Conservation (phyloP, 2,329 filamentous ascomycete species). For the Ophiostoma novo-ulmi region DNA sequence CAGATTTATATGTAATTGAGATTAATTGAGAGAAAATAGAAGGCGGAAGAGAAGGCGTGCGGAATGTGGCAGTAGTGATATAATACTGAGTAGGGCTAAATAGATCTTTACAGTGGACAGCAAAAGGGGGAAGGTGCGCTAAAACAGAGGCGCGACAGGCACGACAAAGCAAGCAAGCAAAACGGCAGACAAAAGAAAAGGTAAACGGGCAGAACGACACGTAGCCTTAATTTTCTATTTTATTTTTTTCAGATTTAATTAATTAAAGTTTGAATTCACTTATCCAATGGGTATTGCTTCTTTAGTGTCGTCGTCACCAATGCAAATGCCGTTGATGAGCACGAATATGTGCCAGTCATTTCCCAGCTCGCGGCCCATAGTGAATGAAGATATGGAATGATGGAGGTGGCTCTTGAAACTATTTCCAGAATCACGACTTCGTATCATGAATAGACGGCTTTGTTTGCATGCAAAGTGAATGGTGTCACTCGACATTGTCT, state of each 20-base stretch:
- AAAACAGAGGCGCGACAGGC: background rate
- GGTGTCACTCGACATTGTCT: no score
- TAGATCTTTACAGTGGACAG: background rate
- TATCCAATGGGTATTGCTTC: background rate
- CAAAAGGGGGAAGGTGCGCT: conserved; percentile 12
- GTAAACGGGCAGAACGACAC: conserved; percentile 20
- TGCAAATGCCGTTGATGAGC: background rate
- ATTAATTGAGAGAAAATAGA: background rate
- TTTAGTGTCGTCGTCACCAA: background rate
- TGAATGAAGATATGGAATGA: background rate
- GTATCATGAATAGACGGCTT: background rate
- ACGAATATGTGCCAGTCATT: background rate
- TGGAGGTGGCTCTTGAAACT: background rate
- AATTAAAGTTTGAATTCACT: background rate
- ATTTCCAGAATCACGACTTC: background rate
- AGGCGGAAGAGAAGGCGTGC: background rate
- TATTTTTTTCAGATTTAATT: background rate
- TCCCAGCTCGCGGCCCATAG: conserved; percentile 6
- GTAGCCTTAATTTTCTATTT: conserved; percentile 7
- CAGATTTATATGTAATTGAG: background rate
- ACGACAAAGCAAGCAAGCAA: background rate
- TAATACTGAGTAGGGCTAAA: background rate
- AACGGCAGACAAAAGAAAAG: background rate
- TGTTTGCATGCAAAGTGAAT: no score
- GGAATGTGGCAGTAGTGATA: background rate